These are phyloP conservation scores for Calycina marina DNA, from an alignment of 2,329 filamentous ascomycete genomes.

Conservation along the genomic window DNA sequence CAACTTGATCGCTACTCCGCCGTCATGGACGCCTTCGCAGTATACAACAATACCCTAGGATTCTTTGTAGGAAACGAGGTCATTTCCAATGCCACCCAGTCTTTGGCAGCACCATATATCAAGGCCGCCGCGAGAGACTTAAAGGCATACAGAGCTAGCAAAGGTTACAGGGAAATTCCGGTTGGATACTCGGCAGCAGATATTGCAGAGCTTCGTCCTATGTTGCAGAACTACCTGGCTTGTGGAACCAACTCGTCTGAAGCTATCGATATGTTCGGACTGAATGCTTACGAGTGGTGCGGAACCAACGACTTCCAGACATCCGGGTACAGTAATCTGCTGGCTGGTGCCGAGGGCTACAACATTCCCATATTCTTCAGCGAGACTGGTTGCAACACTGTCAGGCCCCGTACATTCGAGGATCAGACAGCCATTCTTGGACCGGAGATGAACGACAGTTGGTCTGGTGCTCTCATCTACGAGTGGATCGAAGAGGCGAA, in stretches of 20 bases:
- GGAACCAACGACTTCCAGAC: conserved; percentile 36
- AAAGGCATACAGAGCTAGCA: conserved; percentile 63
- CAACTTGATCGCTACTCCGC: conserved; percentile 40
- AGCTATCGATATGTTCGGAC: conserved; percentile 66
- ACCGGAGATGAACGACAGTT: conserved; percentile 50
- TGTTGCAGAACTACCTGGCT: conserved; percentile 58
- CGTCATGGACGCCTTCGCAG: conserved; percentile 19
- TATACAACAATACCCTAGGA: conserved; percentile 67
- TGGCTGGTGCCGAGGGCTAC: conserved; percentile 52
- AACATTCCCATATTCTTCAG: conserved; percentile 83
- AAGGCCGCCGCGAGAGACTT: conserved; percentile 71
- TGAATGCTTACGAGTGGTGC: conserved; percentile 81
- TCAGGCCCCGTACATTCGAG: conserved; percentile 44
- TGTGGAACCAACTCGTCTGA: conserved; percentile 58
- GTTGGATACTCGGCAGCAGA: conserved; percentile 81
- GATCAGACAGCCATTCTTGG: conserved; percentile 71
- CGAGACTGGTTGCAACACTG: conserved; percentile 70
- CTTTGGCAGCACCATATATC: conserved; percentile 61
- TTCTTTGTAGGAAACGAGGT: conserved; percentile 87
- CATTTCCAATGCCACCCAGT: conserved; percentile 46
- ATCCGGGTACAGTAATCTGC: conserved; percentile 57
- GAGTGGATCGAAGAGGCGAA: conserved; percentile 83
- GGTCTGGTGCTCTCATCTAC: conserved; percentile 72
- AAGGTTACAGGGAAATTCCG: conserved; percentile 68
- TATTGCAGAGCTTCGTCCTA: conserved; percentile 52